Conservation (phyloP, 768 basidiomycete species). For the Boletus pseudo-olivaceus region DNA sequence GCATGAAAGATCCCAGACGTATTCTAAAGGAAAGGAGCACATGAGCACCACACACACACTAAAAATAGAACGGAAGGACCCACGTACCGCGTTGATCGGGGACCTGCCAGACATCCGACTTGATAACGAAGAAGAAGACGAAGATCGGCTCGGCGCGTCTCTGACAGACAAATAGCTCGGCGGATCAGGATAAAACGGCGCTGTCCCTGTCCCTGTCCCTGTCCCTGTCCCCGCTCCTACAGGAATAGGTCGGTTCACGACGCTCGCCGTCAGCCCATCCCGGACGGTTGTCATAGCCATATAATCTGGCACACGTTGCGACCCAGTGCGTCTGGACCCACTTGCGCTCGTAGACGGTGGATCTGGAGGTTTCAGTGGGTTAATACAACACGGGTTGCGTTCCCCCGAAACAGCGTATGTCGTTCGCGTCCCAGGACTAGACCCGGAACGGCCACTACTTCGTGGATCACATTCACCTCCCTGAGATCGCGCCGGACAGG, state of each 20-base stretch:
- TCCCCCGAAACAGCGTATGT: slow-evolving; percentile 36
- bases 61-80: background rate
- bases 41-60: slow-evolving; percentile 2
- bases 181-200: slow-evolving; percentile 23
- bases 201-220: slow-evolving; percentile 3
- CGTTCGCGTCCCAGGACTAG: slow-evolving; percentile 13
- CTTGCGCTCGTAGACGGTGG: slow-evolving; percentile 5
- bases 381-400: slow-evolving; percentile 22
- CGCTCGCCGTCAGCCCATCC: slow-evolving; percentile 27
- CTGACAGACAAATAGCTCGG: slow-evolving; percentile 20
- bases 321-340: slow-evolving; percentile 11
- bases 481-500: slow-evolving; percentile 32
- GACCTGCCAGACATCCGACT: slow-evolving; percentile 32
- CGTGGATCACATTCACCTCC: slow-evolving; percentile 29
- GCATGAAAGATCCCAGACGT: slow-evolving; percentile 23
- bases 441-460: slow-evolving; percentile 16
- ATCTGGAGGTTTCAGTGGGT: slow-evolving; percentile 8
- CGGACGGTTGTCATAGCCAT: slow-evolving; percentile 32
- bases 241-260: slow-evolving; percentile 15
- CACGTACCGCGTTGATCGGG: slow-evolving; percentile 27
- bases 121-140: slow-evolving; percentile 31
- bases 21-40: slow-evolving; percentile 14
- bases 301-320: slow-evolving; percentile 30
- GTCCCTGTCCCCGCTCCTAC: slow-evolving; percentile 11
- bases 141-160: slow-evolving; percentile 30